A percentile compares a stretch with the other conserved stretches of the same genome.
These are phyloP conservation scores for Russula ochroleuca DNA, from an alignment of 768 basidiomycete genomes.

Conservation along the genomic window DNA sequence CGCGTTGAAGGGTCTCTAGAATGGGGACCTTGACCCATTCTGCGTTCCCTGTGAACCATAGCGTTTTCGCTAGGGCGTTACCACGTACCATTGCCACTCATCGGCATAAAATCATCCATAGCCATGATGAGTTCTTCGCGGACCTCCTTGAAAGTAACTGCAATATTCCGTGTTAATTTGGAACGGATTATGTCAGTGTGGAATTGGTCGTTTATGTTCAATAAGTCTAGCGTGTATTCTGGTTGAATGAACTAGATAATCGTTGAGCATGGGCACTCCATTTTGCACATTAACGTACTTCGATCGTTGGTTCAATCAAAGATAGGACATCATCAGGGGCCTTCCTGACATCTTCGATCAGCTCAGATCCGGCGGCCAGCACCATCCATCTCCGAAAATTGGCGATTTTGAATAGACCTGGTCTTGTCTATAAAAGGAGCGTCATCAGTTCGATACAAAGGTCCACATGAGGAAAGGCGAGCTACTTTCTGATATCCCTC, in stretches of 20 bases:
- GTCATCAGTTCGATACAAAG: too few relatives aligned
- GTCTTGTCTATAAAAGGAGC: too few relatives aligned
- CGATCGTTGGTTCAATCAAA: too few relatives aligned
- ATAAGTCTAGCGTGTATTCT: background rate
- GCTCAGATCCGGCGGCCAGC: background rate
- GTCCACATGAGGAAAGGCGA: too few relatives aligned
- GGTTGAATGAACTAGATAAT: background rate
- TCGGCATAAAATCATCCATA: background rate
- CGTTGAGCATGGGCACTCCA: background rate
- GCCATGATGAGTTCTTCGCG: background rate
- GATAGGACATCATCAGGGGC: background rate
- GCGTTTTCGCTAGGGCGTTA: background rate
- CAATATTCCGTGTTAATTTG: slow-evolving; percentile 3
- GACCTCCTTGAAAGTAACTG: background rate
- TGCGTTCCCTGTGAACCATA: slow-evolving; percentile 15
- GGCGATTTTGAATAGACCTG: too few relatives aligned
- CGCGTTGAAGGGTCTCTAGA: slow-evolving; percentile 26
- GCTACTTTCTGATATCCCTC: too few relatives aligned
- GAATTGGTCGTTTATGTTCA: background rate
- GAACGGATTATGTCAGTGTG: background rate
- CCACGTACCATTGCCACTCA: background rate
- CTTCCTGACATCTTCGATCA: background rate
- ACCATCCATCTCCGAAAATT: background rate
- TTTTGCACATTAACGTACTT: background rate
- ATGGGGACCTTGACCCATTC: slow-evolving; percentile 38